These are phyloP conservation scores for Aureobasidium lini DNA, from an alignment of 2,329 filamentous ascomycete species.

Conservation along the genomic window DNA sequence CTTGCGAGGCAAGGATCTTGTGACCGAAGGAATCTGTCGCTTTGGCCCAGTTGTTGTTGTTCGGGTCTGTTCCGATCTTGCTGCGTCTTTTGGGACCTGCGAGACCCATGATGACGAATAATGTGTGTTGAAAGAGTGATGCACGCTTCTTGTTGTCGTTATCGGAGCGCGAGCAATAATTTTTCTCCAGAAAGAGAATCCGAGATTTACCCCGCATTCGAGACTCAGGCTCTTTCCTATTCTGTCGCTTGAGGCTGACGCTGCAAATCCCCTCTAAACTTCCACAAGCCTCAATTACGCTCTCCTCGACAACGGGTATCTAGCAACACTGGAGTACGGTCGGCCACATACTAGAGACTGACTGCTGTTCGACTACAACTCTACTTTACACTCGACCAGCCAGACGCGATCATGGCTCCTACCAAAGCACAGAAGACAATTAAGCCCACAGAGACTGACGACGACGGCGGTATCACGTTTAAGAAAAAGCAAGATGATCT, in stretches of 20 bases:
- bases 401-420: background rate
- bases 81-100: constrained; percentile 51
- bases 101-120: constrained; percentile 52
- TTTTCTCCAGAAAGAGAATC: constrained; percentile 1
- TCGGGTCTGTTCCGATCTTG: constrained; percentile 84
- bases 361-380: too few relatives aligned
- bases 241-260: background rate
- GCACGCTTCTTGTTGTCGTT: background rate
- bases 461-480: background rate
- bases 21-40: constrained; percentile 80
- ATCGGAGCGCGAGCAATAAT: background rate
- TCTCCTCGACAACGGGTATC: too few relatives aligned
- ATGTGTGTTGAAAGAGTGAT: background rate
- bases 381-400: background rate
- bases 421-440: background rate
- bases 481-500: background rate
- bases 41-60: constrained; percentile 88
- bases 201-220: constrained; percentile 1
- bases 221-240: background rate
- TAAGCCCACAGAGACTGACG: background rate
- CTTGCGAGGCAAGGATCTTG: constrained; percentile 77
- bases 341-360: background rate
- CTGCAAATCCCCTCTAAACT: background rate
- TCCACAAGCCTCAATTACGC: background rate
- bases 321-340: too few relatives aligned